Base-by-base conservation (phyloP, 805 yeast species). In the Myxozyma melibiosi region DNA sequence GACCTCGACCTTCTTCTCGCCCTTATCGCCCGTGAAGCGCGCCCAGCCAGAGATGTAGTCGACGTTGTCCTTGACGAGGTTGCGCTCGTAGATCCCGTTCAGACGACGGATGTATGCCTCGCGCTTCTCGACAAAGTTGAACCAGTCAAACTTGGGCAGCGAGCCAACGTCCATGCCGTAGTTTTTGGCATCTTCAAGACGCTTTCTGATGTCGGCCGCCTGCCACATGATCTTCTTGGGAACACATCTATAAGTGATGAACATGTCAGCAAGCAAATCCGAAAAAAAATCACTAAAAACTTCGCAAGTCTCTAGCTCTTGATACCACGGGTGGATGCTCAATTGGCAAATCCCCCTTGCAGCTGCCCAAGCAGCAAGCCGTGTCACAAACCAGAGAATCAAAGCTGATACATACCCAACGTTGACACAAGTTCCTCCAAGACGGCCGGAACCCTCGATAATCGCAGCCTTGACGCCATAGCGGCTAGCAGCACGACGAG, bases 141-240 rank as follows among this genome's bases (percentile, higher is more conserved):
- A 72, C 99, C 99, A 94, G 70, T 90, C 80, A 71, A 94, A 92
- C 39, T 83, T 79, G 53, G 80, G 78, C 2, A 80, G 78, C 55
- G 81, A 82, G 44, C 82, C 83, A 52, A 76, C 79, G 16, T 78
- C 74, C 64, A 94, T 85, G 0, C 97, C 96, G 70, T 92, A 94
- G 62, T 86, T 89, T 64, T 80, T 76, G 59, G 96, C 96, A 46
- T 88, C 85, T 41, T 78, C 74, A 59, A 87, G 76, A 68, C 84
- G 85, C 62, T 81, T 80, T 18, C 97, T 97, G 71, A 89, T 74
- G 67, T 91, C 97, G 30, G 94, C 84, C 9, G 97, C 97, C 67
- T 91, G 86, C 99, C 99, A 94, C 97, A 94, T 91, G 44, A 94
- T 90, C 72, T 94, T 94, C 79, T 94, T 94, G 46, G 99, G 99